phyloP scores from a whole-genome alignment of 495 filamentous ascomycete species.

The Penicillium bialowiezense region DNA sequence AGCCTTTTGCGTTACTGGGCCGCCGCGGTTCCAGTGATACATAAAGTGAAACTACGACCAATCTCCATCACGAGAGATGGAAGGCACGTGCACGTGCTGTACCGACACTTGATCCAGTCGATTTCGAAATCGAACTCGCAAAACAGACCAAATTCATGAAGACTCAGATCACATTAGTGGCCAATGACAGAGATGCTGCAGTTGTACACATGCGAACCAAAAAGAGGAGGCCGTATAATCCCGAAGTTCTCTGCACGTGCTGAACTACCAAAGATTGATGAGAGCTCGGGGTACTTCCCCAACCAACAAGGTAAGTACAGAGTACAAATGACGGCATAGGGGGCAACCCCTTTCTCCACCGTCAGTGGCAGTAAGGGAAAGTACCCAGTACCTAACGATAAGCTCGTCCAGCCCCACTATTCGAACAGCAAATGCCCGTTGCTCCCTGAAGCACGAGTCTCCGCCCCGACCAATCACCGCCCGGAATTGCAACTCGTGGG shows the following conservation, averaged over 20 bases:
- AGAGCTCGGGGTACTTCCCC: not conserved
- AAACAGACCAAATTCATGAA: not conserved
- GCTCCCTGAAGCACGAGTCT: constrained; percentile 22
- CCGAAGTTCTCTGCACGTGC: constrained; percentile 27
- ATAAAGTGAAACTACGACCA: no score
- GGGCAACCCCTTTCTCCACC: not conserved
- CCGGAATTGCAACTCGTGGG: constrained; percentile 30
- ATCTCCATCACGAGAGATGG: no score
- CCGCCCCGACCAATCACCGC: constrained; percentile 30
- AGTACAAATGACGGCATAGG: not conserved
- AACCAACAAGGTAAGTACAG: not conserved
- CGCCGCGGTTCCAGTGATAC: no score
- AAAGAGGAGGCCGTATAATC: not conserved
- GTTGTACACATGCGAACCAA: not conserved
- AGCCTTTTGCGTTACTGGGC: no score
- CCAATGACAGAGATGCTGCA: not conserved
- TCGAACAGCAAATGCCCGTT: constrained; percentile 21
- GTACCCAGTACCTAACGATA: constrained; percentile 16
- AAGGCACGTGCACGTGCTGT: not conserved
- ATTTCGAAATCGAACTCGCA: not conserved
- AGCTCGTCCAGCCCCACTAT: constrained; percentile 16
- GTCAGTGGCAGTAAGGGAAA: not conserved
- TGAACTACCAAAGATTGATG: constrained; percentile 25
- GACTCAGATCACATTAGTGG: not conserved
- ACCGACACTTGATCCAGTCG: not conserved